phyloP scores from a whole-genome alignment of 2,329 filamentous ascomycete genomes.

The Talaromyces albobiverticillius region DNA sequence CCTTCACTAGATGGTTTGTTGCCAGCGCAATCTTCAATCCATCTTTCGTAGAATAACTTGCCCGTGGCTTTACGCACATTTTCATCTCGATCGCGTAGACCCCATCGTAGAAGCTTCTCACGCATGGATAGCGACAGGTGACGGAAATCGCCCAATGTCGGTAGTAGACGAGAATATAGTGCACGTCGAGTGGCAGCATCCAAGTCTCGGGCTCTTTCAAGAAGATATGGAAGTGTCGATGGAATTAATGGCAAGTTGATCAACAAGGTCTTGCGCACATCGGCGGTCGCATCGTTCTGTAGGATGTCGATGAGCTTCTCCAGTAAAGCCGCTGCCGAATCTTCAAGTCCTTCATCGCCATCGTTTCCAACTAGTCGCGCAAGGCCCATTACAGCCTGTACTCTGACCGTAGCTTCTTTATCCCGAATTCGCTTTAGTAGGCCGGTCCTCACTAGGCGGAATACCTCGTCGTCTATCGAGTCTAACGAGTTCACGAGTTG shows the following conservation, averaged over 20 bases:
- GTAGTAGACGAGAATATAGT: slow-evolving; percentile 82
- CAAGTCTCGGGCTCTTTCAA: slow-evolving; percentile 86
- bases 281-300: slow-evolving; percentile 90
- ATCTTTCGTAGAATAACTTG: slow-evolving; percentile 87
- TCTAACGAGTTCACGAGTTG: slow-evolving; percentile 92
- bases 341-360: slow-evolving; percentile 64
- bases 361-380: slow-evolving; percentile 77
- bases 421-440: slow-evolving; percentile 84
- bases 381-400: slow-evolving; percentile 89
- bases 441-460: slow-evolving; percentile 74
- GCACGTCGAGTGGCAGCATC: slow-evolving; percentile 80
- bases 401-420: slow-evolving; percentile 87
- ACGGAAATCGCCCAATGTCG: slow-evolving; percentile 87
- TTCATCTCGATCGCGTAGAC: slow-evolving; percentile 88
- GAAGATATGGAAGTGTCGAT: slow-evolving; percentile 76
- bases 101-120: slow-evolving; percentile 94
- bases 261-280: slow-evolving; percentile 83
- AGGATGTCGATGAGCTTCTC: slow-evolving; percentile 83
- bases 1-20: slow-evolving; percentile 59
- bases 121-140: slow-evolving; percentile 90
- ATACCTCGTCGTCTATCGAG: slow-evolving; percentile 87
- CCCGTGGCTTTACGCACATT: slow-evolving; percentile 89
- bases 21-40: slow-evolving; percentile 92
- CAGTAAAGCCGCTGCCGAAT: slow-evolving; percentile 66
- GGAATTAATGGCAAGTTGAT: slow-evolving; percentile 86